Evolutionary conservation across 495 filamentous ascomycete genomes (phyloP).

Genomic region (Cercophora sp.): DNA sequence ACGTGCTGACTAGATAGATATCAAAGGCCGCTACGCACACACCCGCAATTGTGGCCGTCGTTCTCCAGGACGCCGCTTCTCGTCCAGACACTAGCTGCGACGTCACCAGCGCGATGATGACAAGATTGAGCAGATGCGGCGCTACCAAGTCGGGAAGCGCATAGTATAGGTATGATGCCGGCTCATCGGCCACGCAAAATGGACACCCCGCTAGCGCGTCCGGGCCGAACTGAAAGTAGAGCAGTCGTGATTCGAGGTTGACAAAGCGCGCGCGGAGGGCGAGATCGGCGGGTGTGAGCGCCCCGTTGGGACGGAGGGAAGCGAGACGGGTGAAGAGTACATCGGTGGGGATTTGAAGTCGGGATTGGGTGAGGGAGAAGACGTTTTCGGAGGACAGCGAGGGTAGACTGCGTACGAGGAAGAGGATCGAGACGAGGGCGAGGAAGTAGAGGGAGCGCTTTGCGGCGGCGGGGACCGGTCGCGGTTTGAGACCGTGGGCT

Average conservation of each 20-base stretch:
- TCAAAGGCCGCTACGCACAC: constrained; percentile 60
- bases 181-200: constrained; percentile 76
- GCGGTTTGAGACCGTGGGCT: constrained; percentile 51
- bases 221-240: constrained; percentile 82
- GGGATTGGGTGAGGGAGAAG: constrained; percentile 71
- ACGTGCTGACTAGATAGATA: constrained; percentile 52
- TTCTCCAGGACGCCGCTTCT: constrained; percentile 63
- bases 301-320: constrained; percentile 49
- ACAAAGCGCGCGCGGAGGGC: constrained; percentile 62
- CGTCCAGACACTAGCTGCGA: constrained; percentile 49
- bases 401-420: constrained; percentile 63
- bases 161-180: constrained; percentile 72
- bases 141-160: constrained; percentile 67
- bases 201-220: constrained; percentile 65
- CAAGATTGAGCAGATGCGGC: constrained; percentile 75
- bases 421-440: constrained; percentile 48
- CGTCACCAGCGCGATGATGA: constrained; percentile 64
- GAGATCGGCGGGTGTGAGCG: constrained; percentile 58
- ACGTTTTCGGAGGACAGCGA: constrained; percentile 72
- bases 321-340: constrained; percentile 79
- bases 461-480: constrained; percentile 52
- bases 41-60: constrained; percentile 59
- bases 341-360: constrained; percentile 78
- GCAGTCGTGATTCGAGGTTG: constrained; percentile 64
- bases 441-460: constrained; percentile 58